A percentile compares a stretch with the other conserved stretches of the same genome.
These are phyloP conservation scores for Coriolopsis trogii DNA, from an alignment of 1,284 basidiomycete species.

Conservation along the genomic window DNA sequence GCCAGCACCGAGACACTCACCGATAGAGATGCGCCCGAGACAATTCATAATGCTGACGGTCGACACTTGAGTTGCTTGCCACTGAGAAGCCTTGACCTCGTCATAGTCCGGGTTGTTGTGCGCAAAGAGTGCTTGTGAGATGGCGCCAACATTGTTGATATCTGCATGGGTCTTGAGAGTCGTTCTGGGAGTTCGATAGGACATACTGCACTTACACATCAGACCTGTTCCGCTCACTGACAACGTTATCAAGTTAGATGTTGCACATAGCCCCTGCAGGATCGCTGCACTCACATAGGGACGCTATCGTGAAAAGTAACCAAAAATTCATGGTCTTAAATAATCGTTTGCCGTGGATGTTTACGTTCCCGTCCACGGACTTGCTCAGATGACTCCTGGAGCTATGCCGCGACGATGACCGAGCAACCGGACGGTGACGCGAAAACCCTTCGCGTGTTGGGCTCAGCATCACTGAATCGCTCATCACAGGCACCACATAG, in stretches of 20 bases:
- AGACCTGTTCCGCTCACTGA: conserved; percentile 87
- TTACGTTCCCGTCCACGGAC: conserved; percentile 28
- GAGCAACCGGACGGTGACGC: conserved; percentile 26
- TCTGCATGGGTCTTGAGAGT: conserved; percentile 46
- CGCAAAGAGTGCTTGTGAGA: conserved; percentile 84
- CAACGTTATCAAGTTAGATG: background rate
- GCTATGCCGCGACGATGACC: conserved; percentile 22
- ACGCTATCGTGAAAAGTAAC: conserved; percentile 72
- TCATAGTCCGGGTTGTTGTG: conserved; percentile 68
- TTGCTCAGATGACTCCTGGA: conserved; percentile 7
- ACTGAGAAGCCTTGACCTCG: conserved; percentile 64
- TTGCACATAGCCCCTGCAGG: too few relatives aligned
- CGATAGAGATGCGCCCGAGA: conserved; percentile 77
- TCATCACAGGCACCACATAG: conserved; percentile 27
- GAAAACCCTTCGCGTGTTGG: conserved; percentile 23
- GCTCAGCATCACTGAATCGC: conserved; percentile 31
- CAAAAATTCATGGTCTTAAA: conserved; percentile 68
- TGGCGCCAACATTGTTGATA: conserved; percentile 95
- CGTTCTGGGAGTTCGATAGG: background rate
- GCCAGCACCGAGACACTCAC: conserved; percentile 43
- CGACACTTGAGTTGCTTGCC: conserved; percentile 88
- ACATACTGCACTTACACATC: conserved; percentile 61
- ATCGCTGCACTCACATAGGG: conserved; percentile 69
- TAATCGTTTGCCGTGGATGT: conserved; percentile 54
- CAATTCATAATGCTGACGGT: conserved; percentile 87